A percentile compares a stretch with the other conserved stretches of the same genome.
phyloP scores from a whole-genome alignment of 352 stramenopile genomes.

The Globisporangium spinosum region DNA sequence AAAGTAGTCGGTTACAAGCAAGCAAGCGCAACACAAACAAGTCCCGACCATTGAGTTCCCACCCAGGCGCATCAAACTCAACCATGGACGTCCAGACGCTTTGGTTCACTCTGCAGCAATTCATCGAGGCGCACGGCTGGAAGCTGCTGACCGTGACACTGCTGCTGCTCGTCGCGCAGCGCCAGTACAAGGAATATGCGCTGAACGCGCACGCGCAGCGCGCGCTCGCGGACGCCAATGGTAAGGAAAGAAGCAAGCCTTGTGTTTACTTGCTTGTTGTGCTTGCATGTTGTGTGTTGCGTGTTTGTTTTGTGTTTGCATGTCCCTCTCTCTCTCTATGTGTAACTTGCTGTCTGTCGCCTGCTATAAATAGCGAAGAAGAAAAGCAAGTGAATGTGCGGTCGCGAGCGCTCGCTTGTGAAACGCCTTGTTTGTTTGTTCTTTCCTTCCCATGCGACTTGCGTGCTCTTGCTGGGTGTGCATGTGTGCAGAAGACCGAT shows the following conservation, averaged over 20 bases:
- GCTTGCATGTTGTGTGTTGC: neutral
- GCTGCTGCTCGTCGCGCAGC: constrained; percentile 25
- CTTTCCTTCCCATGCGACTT: neutral
- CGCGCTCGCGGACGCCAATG: constrained; percentile 44
- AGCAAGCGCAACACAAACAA: neutral
- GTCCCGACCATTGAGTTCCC: neutral
- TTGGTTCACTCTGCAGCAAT: constrained; percentile 26
- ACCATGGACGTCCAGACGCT: constrained; percentile 14
- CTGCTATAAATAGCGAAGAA: neutral
- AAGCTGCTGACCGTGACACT: constrained; percentile 33
- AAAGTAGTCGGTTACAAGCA: too few relatives aligned
- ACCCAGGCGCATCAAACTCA: neutral
- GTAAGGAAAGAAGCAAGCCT: constrained; percentile 23
- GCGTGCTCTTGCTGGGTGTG: constrained; percentile 12
- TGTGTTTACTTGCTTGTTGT: neutral
- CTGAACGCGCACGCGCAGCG: constrained; percentile 27
- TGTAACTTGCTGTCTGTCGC: neutral
- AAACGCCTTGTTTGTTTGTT: neutral
- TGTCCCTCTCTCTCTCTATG: neutral
- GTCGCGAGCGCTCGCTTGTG: neutral
- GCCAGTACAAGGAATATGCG: constrained; percentile 30
- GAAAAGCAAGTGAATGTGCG: constrained; percentile 1
- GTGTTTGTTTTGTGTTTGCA: neutral
- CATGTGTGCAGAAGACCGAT: neutral
- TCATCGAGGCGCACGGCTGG: constrained; percentile 56